Evolutionary conservation across 495 filamentous ascomycete species (phyloP).

Genomic region (Copromyces sp.): DNA sequence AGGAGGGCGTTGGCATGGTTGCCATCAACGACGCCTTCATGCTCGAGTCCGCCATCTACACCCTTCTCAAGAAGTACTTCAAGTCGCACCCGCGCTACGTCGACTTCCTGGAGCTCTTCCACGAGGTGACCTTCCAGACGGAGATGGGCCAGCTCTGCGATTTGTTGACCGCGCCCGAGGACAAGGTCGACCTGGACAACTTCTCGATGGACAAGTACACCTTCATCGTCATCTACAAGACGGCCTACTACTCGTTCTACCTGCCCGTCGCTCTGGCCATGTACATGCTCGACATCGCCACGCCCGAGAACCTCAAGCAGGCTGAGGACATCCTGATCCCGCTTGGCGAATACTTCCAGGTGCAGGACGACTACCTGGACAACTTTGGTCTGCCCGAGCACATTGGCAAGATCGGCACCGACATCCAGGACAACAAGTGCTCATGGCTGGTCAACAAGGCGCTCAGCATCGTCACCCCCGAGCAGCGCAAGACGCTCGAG

Average conservation of each 20-base stretch:
- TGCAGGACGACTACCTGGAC: conserved; percentile 98
- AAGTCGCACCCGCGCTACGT: conserved; percentile 73
- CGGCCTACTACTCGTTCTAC: conserved; percentile 98
- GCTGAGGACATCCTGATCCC: conserved; percentile 89
- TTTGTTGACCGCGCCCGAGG: conserved; percentile 90
- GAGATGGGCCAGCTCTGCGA: conserved; percentile 92
- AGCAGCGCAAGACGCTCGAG: conserved; percentile 74
- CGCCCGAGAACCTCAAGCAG: conserved; percentile 71
- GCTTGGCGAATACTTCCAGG: conserved; percentile 98
- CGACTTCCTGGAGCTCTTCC: conserved; percentile 89
- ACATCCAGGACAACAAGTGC: conserved; percentile 99
- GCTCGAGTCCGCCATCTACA: conserved; percentile 83
- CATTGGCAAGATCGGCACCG: conserved; percentile 97
- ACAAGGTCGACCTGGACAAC: conserved; percentile 78
- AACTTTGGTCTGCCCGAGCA: conserved; percentile 82
- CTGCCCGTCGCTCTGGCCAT: conserved; percentile 90
- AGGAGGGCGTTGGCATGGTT: conserved; percentile 77
- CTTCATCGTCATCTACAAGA: conserved; percentile 99
- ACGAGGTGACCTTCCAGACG: conserved; percentile 85
- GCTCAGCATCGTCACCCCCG: conserved; percentile 59
- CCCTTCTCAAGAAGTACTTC: conserved; percentile 88
- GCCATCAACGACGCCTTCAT: conserved; percentile 99
- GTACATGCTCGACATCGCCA: conserved; percentile 69
- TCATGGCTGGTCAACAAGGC: conserved; percentile 96
- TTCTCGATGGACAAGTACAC: conserved; percentile 92